A percentile compares a stretch with the other conserved stretches of the same genome.
Conservation (phyloP, 2,329 filamentous ascomycete genomes). For the Colletotrichum sp. region DNA sequence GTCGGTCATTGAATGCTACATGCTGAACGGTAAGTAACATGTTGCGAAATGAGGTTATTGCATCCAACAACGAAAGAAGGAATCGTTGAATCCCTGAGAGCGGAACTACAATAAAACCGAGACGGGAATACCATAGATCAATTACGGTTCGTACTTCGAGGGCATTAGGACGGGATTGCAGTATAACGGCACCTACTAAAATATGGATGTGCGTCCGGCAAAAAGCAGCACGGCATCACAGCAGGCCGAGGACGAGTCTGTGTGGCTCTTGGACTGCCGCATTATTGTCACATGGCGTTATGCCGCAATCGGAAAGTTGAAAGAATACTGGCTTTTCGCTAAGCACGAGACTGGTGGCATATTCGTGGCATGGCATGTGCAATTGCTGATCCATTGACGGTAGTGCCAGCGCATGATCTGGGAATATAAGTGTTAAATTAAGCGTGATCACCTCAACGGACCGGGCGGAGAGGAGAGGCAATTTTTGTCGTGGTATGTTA, state of each 20-base stretch:
- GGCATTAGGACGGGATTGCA: neutral
- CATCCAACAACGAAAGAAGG: neutral
- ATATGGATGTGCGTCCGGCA: neutral
- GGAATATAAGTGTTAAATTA: neutral
- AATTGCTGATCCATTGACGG: neutral
- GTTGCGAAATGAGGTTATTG: neutral
- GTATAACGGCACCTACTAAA: neutral
- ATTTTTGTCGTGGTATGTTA: neutral
- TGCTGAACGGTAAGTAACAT: neutral
- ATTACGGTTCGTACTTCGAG: neutral
- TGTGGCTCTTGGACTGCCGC: neutral
- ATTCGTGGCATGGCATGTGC: neutral
- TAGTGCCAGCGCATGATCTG: neutral
- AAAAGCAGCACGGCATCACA: neutral
- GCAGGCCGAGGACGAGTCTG: neutral
- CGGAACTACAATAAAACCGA: neutral
- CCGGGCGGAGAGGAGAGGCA: neutral
- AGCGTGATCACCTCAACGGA: neutral
- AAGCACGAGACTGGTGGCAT: neutral
- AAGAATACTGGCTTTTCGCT: neutral
- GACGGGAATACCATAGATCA: neutral
- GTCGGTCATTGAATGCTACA: neutral
- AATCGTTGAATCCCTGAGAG: neutral
- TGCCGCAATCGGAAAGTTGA: neutral
- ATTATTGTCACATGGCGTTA: neutral